Conservation (phyloP, 441 rosid species). For the Bruguiera hainesii region DNA sequence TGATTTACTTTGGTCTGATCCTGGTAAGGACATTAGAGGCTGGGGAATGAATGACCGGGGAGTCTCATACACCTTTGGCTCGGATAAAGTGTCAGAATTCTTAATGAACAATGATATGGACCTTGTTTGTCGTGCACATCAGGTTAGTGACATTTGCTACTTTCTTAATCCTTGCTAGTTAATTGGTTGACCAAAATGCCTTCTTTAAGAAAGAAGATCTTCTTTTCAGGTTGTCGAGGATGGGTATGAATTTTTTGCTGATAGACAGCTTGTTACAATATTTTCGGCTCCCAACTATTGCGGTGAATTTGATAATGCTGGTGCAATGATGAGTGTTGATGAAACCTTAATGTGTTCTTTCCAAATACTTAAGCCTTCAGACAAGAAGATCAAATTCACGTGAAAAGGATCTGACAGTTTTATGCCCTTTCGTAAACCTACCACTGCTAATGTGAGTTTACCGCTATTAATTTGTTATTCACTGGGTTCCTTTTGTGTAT, state of each 20-base stretch:
- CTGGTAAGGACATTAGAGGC: conserved; percentile 74
- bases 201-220: background rate
- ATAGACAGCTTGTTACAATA: conserved; percentile 85
- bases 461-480: background rate
- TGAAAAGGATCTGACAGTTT: conserved; percentile 22
- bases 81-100: conserved; percentile 80
- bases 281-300: conserved; percentile 96
- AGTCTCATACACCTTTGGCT: conserved; percentile 84
- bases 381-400: conserved; percentile 59
- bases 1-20: conserved; percentile 98
- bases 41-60: conserved; percentile 99
- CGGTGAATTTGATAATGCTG: conserved; percentile 96
- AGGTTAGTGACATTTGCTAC: conserved; percentile 39
- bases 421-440: background rate
- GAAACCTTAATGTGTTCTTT: conserved; percentile 89
- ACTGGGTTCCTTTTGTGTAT: background rate
- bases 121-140: conserved; percentile 97
- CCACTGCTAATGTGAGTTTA: conserved; percentile 15
- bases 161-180: background rate
- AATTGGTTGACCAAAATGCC: conserved; percentile 1
- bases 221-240: conserved; percentile 82
- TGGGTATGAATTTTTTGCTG: conserved; percentile 96
- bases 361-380: conserved; percentile 93
- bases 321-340: conserved; percentile 94
- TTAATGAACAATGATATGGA: conserved; percentile 71